Base-by-base conservation (phyloP, 371 early-diverging fungal genomes). In the Saksenaea oblongispora region DNA sequence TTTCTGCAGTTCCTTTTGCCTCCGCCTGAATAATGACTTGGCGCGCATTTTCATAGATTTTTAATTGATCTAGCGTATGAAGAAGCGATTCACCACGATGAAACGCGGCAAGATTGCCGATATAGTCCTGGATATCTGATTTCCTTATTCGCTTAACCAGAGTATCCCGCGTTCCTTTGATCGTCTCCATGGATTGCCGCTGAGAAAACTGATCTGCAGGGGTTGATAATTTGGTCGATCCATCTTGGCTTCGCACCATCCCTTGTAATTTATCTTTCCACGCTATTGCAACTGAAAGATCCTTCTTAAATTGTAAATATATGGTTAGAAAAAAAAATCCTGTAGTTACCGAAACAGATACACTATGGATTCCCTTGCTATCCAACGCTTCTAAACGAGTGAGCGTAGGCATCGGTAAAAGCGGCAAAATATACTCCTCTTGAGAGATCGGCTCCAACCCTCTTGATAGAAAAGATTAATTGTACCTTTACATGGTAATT, bases 41-140 rank as follows among this genome's bases (percentile, higher is more conserved):
- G n/a, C 54, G 31, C 4, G 14, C 54, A 24, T 61, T 56, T n/a
- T 65, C 65, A 31, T 17, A 17, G 5, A 61, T 27, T 11, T 34
- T 13, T 7, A 61, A 39, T n/a, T 60, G 28, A 47, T 36, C 31
- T 11, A 69, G 5, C 27, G 56, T 53, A 54, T 64, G 22, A 18
- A 69, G 34, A 11, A 69, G 60, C 5, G 15, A 51, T 62, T 62
- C 44, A 36, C 69, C 65, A 11, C 69, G 57, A 5, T 15, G 24
- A 35, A 55, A 64, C 15, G 58, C 64, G 5, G 65, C 65, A 14
- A 41, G 18, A 42, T 69, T 65, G 18, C 31, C 28, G 17, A 69
- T 69, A 47, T 69, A 69, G 0, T 27, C 28, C 28, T 58, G 11
- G 10, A 69, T 62, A 9, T 18, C 18, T n/a, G 51, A n/a, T 22